phyloP scores from a whole-genome alignment of 345 rosid genomes.

The Streptanthus diversifolius region DNA sequence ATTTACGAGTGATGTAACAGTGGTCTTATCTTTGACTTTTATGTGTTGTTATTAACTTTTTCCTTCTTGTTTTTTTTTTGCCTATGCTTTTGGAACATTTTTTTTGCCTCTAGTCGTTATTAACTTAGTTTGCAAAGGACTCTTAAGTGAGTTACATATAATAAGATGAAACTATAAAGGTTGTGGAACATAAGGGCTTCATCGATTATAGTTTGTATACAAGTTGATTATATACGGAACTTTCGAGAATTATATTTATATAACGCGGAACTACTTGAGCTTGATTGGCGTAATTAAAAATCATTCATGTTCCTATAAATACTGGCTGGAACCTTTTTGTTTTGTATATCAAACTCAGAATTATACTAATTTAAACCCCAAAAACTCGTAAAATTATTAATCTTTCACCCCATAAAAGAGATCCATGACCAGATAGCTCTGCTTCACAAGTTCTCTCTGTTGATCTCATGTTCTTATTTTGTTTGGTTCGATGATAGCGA shows the following conservation, averaged over 20 bases:
- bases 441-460: slow-evolving; percentile 1
- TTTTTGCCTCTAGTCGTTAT: too few relatives aligned
- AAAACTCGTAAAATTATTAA: not conserved
- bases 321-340: not conserved
- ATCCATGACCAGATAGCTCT: slow-evolving; percentile 1
- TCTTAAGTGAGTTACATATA: not conserved
- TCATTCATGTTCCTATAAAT: not conserved
- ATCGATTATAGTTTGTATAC: not conserved
- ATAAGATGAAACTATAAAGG: not conserved
- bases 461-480: not conserved
- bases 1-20: not conserved
- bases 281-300: not conserved
- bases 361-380: not conserved
- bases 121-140: not conserved
- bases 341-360: not conserved
- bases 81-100: too few relatives aligned
- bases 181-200: not conserved
- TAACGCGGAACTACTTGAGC: not conserved
- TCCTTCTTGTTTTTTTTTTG: too few relatives aligned
- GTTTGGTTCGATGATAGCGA: slow-evolving; percentile 20
- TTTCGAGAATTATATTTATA: not conserved
- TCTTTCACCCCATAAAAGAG: not conserved
- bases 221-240: not conserved
- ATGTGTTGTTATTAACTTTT: not conserved
- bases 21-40: not conserved